A percentile compares a stretch with the other conserved stretches of the same genome.
phyloP scores from a whole-genome alignment of 1,284 basidiomycete species.

The Microbotryum silenes-acaulis region DNA sequence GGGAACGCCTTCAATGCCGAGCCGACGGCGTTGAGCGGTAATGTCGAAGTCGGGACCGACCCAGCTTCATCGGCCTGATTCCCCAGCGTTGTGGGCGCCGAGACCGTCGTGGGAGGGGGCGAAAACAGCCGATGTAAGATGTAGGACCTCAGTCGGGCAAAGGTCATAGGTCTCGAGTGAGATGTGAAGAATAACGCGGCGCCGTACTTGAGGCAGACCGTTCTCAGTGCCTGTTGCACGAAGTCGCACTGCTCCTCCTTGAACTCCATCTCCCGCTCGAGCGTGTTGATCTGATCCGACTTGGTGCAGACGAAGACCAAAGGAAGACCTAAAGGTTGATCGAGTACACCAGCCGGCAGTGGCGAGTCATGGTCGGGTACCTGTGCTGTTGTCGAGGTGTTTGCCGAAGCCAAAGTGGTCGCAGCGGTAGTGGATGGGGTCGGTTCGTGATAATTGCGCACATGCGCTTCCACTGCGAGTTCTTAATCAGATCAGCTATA shows the following conservation, averaged over 20 bases:
- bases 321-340: slow-evolving; percentile 60
- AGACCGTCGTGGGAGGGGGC: slow-evolving; percentile 32
- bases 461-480: slow-evolving; percentile 65
- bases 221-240: slow-evolving; percentile 86
- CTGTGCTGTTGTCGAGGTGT: slow-evolving; percentile 48
- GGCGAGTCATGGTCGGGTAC: slow-evolving; percentile 51
- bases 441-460: slow-evolving; percentile 85
- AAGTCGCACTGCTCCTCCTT: slow-evolving; percentile 90
- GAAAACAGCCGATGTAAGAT: slow-evolving; percentile 77
- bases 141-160: slow-evolving; percentile 75
- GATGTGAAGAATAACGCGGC: slow-evolving; percentile 89
- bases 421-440: slow-evolving; percentile 43
- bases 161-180: slow-evolving; percentile 61
- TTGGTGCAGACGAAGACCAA: slow-evolving; percentile 88
- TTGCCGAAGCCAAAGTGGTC: slow-evolving; percentile 27
- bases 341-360: slow-evolving; percentile 64
- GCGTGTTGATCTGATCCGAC: slow-evolving; percentile 40
- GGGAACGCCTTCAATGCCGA: slow-evolving; percentile 62
- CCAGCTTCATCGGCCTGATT: too few relatives aligned
- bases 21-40: too few relatives aligned
- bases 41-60: too few relatives aligned
- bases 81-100: slow-evolving; percentile 6
- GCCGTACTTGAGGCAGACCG: slow-evolving; percentile 87
- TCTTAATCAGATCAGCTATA: background rate
- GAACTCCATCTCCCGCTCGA: slow-evolving; percentile 42